Evolutionary conservation across 257 asterid genomes (phyloP).

Genomic region (Salvia splendens): DNA sequence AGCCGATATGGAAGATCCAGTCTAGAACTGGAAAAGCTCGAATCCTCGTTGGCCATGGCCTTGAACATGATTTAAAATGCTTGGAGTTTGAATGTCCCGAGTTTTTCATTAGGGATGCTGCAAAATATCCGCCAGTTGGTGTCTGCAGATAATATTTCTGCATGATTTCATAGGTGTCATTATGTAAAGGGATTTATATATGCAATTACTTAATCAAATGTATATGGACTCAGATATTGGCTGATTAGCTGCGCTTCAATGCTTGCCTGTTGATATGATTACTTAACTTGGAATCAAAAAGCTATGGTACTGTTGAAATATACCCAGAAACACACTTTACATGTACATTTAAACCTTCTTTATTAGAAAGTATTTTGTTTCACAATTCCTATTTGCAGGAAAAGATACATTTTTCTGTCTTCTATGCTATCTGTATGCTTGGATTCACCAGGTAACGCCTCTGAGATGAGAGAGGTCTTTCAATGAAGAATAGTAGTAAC

Average conservation of each 20-base stretch:
- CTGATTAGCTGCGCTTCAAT: not conserved
- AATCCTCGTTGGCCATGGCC: conserved; percentile 80
- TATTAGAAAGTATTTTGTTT: conserved; percentile 18
- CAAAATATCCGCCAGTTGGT: conserved; percentile 70
- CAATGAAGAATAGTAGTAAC: conserved; percentile 21
- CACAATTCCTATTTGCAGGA: conserved; percentile 20
- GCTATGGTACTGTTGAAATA: conserved; percentile 5
- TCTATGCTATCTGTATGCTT: conserved; percentile 29
- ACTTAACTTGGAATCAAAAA: not conserved
- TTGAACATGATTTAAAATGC: conserved; percentile 84
- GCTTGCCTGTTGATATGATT: not conserved
- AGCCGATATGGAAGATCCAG: conserved; percentile 83
- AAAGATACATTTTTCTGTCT: conserved; percentile 16
- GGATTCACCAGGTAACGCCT: conserved; percentile 20
- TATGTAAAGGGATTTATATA: no score
- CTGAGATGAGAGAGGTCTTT: conserved; percentile 18
- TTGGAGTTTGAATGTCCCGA: conserved; percentile 75
- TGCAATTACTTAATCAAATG: no score
- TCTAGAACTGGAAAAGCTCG: conserved; percentile 76
- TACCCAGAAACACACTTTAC: conserved; percentile 15
- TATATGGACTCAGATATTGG: no score
- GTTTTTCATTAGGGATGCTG: conserved; percentile 74
- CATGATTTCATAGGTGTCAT: no score
- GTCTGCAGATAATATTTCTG: no score
- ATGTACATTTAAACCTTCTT: conserved; percentile 1